These are phyloP conservation scores for Fusarium austroafricanum DNA, from an alignment of 2,329 filamentous ascomycete genomes.

Conservation along the genomic window DNA sequence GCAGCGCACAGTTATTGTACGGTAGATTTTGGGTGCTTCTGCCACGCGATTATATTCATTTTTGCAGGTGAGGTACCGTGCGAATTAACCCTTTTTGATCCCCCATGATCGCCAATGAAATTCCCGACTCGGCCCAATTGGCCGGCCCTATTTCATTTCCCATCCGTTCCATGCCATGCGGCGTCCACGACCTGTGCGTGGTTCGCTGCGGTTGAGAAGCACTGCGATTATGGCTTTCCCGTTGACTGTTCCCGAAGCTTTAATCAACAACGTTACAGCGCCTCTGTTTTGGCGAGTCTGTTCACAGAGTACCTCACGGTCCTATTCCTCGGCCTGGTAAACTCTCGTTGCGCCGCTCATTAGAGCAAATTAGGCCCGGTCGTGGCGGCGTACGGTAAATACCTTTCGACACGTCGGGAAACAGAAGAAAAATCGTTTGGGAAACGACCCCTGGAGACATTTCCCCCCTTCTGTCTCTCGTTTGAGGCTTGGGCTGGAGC, in stretches of 20 bases:
- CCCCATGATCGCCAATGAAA: conserved; percentile 16
- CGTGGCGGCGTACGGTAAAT: conserved; percentile 23
- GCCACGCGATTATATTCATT: conserved; percentile 12
- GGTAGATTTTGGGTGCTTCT: neutral
- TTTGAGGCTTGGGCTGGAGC: conserved; percentile 35
- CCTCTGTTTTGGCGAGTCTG: neutral
- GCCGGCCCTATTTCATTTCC: conserved; percentile 41
- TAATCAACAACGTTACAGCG: conserved; percentile 30
- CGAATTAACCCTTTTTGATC: conserved; percentile 1
- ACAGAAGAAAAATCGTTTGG: neutral
- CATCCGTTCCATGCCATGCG: conserved; percentile 23
- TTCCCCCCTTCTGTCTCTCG: neutral
- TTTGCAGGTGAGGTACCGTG: conserved; percentile 33
- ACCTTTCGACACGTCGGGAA: neutral
- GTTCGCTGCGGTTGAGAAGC: conserved; percentile 2
- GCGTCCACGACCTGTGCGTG: conserved; percentile 14
- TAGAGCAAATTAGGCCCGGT: conserved; percentile 28
- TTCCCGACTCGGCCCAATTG: conserved; percentile 45
- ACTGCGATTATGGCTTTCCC: conserved; percentile 21
- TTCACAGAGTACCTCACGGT: neutral
- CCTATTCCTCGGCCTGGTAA: neutral
- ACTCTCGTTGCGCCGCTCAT: conserved; percentile 11
- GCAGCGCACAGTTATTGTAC: conserved; percentile 10
- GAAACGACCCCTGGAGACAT: conserved; percentile 17
- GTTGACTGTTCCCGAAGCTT: conserved; percentile 8